These are phyloP conservation scores for Sedum album DNA, from an alignment of 164 flowering plant genomes.

Conservation along the genomic window DNA sequence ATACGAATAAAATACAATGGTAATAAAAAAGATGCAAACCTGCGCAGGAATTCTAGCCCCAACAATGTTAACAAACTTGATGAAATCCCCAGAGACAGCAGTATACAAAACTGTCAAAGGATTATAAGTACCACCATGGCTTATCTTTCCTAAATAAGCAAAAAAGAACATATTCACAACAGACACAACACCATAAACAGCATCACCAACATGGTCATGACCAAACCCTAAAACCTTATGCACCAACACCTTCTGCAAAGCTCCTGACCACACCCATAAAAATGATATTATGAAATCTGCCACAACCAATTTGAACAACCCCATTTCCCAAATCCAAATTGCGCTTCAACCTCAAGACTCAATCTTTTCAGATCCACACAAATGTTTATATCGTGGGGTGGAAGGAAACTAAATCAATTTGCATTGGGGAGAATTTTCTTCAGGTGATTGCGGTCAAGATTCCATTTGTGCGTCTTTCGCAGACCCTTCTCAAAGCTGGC, in stretches of 20 bases:
- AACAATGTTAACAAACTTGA: constrained; percentile 34
- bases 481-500: too few species aligned
- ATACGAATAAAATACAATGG: not conserved
- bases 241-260: constrained; percentile 39
- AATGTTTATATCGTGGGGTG: too few species aligned
- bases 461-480: not conserved
- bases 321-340: not conserved
- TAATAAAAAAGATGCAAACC: constrained; percentile 22
- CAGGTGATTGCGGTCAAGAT: not conserved
- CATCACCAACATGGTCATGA: constrained; percentile 31
- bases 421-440: too few species aligned
- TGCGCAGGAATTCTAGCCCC: constrained; percentile 68
- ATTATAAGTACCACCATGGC: constrained; percentile 51
- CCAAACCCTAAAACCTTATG: constrained; percentile 35
- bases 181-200: constrained; percentile 25
- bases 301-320: not conserved
- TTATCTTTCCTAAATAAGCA: constrained; percentile 44
- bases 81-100: constrained; percentile 52
- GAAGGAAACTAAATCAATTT: too few species aligned
- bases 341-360: not conserved
- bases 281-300: constrained; percentile 51
- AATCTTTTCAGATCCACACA: too few species aligned
- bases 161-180: constrained; percentile 55
- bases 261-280: constrained; percentile 79
- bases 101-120: constrained; percentile 47